These are phyloP conservation scores for Cercospora janseana DNA, from an alignment of 2,329 filamentous ascomycete species.

Conservation along the genomic window DNA sequence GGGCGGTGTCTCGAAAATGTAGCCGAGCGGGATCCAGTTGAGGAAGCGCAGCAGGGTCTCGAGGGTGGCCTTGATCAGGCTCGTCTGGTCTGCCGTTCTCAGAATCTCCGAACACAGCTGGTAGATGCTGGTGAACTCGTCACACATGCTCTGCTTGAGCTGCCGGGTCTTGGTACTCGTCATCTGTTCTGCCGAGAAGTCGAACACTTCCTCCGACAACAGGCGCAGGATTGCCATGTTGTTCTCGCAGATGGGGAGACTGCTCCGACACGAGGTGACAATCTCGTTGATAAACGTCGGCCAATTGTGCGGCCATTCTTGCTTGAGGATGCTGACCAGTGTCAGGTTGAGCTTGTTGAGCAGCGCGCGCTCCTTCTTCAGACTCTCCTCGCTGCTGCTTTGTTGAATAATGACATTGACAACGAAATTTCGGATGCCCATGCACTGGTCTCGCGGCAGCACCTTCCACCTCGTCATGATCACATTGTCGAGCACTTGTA, in stretches of 20 bases:
- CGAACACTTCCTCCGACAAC: constrained; percentile 96
- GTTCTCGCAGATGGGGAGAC: constrained; percentile 96
- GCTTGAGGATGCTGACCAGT: constrained; percentile 94
- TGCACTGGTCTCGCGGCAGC: constrained; percentile 89
- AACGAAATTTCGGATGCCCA: constrained; percentile 97
- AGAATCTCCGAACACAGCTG: constrained; percentile 95
- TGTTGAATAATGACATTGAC: constrained; percentile 97
- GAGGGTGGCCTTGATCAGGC: constrained; percentile 90
- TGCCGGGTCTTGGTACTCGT: constrained; percentile 96
- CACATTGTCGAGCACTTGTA: constrained; percentile 96
- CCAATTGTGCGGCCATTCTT: constrained; percentile 99
- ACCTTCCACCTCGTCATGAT: constrained; percentile 99
- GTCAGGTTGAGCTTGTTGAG: constrained; percentile 98
- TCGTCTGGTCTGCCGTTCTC: constrained; percentile 81
- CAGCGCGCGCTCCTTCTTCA: constrained; percentile 80
- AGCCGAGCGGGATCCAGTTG: constrained; percentile 98
- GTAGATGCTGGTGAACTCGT: constrained; percentile 98
- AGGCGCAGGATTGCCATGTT: constrained; percentile 98
- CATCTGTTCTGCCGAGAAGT: constrained; percentile 98
- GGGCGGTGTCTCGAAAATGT: constrained; percentile 91
- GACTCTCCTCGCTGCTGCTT: constrained; percentile 83
- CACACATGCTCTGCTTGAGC: constrained; percentile 97
- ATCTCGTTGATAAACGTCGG: constrained; percentile 99
- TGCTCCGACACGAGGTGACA: constrained; percentile 91
- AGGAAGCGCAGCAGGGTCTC: constrained; percentile 94